Evolutionary conservation across 345 rosid genomes (phyloP).

Genomic region (Raphanus raphanistrum): DNA sequence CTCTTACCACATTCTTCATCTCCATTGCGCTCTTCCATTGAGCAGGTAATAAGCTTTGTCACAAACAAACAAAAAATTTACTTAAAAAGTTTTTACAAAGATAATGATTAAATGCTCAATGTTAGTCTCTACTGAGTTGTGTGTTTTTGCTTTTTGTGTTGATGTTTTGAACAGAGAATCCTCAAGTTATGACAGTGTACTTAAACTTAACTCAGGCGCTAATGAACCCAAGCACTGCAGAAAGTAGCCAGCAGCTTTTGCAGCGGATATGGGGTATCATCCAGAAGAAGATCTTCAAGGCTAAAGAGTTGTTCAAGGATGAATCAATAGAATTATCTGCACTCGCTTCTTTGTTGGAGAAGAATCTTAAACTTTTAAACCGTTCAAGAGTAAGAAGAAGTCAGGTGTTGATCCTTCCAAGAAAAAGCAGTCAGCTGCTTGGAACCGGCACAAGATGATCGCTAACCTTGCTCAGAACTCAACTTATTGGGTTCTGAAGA

Average conservation of each 20-base stretch:
- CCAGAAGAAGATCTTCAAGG: background rate
- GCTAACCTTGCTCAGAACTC: background rate
- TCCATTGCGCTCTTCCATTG: background rate
- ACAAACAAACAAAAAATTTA: background rate
- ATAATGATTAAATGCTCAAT: background rate
- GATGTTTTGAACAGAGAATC: background rate
- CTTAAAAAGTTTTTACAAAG: background rate
- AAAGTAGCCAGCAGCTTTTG: background rate
- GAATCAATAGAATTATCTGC: background rate
- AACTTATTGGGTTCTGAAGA: background rate
- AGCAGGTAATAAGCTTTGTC: background rate
- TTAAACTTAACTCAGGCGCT: background rate
- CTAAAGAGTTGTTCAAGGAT: background rate
- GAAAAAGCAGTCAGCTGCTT: background rate
- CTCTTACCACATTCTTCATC: background rate
- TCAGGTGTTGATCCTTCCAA: background rate
- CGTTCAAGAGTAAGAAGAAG: background rate
- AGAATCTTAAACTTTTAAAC: background rate
- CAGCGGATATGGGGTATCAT: background rate
- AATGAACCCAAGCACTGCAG: background rate
- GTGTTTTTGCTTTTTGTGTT: background rate
- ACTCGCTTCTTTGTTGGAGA: background rate
- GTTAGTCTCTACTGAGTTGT: background rate
- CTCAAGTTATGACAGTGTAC: background rate
- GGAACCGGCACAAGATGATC: background rate